Conservation (phyloP, 176 grass and related monocot species). For the Areca catechu region DNA sequence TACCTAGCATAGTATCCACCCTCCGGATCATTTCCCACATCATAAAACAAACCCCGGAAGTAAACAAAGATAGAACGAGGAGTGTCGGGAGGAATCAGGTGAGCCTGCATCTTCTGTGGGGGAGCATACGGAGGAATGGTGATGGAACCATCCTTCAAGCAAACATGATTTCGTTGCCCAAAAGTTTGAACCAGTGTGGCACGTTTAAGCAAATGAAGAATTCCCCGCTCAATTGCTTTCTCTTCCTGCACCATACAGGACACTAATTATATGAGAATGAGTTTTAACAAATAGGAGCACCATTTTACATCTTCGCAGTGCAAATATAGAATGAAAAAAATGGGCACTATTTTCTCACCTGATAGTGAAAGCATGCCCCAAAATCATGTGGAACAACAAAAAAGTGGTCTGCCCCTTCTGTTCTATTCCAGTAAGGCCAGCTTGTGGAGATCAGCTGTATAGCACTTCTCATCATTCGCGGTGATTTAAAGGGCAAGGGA, state of each 20-base stretch:
- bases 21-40: conserved; percentile 89
- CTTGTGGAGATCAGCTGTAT: conserved; percentile 72
- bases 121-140: conserved; percentile 88
- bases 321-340: neutral
- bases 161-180: conserved; percentile 92
- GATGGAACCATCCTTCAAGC: conserved; percentile 88
- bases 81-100: conserved; percentile 71
- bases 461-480: conserved; percentile 86
- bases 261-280: conserved; percentile 6
- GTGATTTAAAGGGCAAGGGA: conserved; percentile 83
- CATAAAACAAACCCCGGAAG: conserved; percentile 90
- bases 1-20: conserved; percentile 96
- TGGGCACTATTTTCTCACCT: conserved; percentile 30
- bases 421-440: conserved; percentile 89
- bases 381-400: conserved; percentile 96
- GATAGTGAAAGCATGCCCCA: conserved; percentile 92
- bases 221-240: conserved; percentile 84
- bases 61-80: conserved; percentile 94
- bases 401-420: conserved; percentile 84
- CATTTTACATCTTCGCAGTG: too few species aligned
- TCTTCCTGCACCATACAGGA: conserved; percentile 47
- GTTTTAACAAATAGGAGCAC: neutral
- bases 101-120: conserved; percentile 96
- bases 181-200: conserved; percentile 92
- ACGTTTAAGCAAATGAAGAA: conserved; percentile 60